Evolutionary conservation across 441 rosid species (phyloP), one percentile per base, ranked within the genome.

Genomic region (Metrosideros polymorpha): DNA sequence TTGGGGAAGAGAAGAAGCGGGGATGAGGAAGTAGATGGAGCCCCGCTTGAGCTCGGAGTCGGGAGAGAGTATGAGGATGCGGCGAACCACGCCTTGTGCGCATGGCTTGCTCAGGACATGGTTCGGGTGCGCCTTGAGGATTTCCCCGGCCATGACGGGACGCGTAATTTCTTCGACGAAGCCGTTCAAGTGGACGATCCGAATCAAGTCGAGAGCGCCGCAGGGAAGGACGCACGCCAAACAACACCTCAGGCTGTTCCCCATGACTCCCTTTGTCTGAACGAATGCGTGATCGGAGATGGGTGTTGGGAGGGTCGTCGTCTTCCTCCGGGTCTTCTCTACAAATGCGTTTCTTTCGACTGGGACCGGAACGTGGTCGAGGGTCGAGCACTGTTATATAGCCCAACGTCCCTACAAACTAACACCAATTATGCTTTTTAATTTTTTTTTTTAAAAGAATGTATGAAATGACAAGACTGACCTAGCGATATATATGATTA

Each of bases 161-260:
- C 91, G 89, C 15, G 98, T 92, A 7, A 95, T 93, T 83, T 97
- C 99, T 25, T 97, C 98, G 22, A 96, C 97, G 86, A 89, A 87
- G 89, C 99, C 99, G 83, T 93, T 93, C 84, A 96, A 89, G 89
- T 97, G 99, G 87, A 97, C 99, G 89, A 97, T 91, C 6, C 99
- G 93, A 91, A 96, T 95, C 91, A 97, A 91, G 86, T 97, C 98
- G 83, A 97, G 93, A 56, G 98, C 99, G 84, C 99, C 99, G 84
- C 97, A 96, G 7, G 99, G 98, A 89, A 96, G 95, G 83, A 96
- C 93, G 88, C 99, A 97, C 51, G 97, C 98, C 92, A 97, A 91
- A 87, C 99, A 97, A 71, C 98, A 96, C 88, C 98, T 92, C 90
- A 97, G 88, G 87, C 95, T 96, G 86, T 96, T 97, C 19, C 99